Evolutionary conservation across 805 yeast genomes (phyloP).

Genomic region (Candida orba): DNA sequence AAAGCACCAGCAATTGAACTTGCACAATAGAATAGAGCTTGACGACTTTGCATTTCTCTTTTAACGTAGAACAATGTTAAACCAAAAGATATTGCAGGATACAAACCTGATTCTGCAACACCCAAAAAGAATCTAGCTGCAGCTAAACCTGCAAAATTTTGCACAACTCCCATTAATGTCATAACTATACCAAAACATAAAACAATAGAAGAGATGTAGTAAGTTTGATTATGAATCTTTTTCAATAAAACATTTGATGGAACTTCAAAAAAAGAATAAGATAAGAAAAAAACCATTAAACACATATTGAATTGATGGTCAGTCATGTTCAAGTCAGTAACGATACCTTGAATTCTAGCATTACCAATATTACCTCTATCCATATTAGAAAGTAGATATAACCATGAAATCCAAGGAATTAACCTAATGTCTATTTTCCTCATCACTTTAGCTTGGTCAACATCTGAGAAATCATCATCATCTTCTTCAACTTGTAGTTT

Average conservation of each 20-base stretch:
- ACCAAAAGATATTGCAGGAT: slow-evolving; percentile 34
- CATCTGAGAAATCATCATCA: slow-evolving; percentile 7
- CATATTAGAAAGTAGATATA: slow-evolving; percentile 38
- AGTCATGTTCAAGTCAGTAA: slow-evolving; percentile 28
- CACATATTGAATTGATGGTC: slow-evolving; percentile 32
- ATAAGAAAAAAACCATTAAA: slow-evolving; percentile 37
- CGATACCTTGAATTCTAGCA: slow-evolving; percentile 44
- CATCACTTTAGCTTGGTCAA: slow-evolving; percentile 24
- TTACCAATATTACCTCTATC: slow-evolving; percentile 53
- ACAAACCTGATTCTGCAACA: slow-evolving; percentile 34
- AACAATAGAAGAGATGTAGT: slow-evolving; percentile 41
- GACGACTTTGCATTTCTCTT: slow-evolving; percentile 31
- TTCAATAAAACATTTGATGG: slow-evolving; percentile 25
- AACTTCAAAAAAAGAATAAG: slow-evolving; percentile 31
- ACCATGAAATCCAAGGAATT: slow-evolving; percentile 32
- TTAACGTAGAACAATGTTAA: slow-evolving; percentile 33
- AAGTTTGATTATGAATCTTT: slow-evolving; percentile 30
- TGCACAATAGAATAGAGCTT: slow-evolving; percentile 32
- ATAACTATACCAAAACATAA: slow-evolving; percentile 33
- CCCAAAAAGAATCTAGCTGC: slow-evolving; percentile 41
- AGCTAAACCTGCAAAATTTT: slow-evolving; percentile 16
- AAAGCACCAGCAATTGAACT: slow-evolving; percentile 38
- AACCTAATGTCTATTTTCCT: slow-evolving; percentile 33
- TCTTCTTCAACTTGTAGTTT: not conserved
- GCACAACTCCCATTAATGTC: slow-evolving; percentile 41